Evolutionary conservation across 2,329 filamentous ascomycete genomes (phyloP).

Genomic region (Sarocladium oryzae): DNA sequence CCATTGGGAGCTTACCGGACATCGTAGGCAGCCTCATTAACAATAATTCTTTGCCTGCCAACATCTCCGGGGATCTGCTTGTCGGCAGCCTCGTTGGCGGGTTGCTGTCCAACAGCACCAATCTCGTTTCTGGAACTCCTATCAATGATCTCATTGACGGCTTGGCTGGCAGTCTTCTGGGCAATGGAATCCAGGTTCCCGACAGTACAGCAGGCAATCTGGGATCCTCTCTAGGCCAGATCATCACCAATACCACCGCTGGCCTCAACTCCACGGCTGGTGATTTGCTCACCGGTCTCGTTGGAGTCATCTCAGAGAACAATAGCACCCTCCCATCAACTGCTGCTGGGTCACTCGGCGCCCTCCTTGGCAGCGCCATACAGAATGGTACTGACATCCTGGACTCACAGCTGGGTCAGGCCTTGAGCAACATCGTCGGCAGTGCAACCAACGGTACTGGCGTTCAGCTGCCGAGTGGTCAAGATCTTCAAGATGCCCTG

Average conservation of each 20-base stretch:
- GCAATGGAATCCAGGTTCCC: neutral
- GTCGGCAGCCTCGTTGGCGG: slow-evolving; percentile 3
- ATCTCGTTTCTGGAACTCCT: neutral
- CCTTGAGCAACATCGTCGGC: neutral
- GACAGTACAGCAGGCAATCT: neutral
- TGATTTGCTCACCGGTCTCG: neutral
- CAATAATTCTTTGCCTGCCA: neutral
- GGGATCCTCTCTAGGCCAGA: neutral
- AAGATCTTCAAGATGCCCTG: slow-evolving; percentile 3
- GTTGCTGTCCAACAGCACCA: neutral
- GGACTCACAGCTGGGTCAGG: neutral
- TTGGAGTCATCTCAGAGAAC: neutral
- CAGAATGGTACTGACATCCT: neutral
- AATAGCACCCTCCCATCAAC: neutral
- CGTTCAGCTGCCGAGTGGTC: neutral
- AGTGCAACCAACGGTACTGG: neutral
- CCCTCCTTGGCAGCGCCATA: neutral
- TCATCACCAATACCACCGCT: neutral
- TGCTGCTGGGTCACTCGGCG: neutral
- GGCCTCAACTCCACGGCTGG: slow-evolving; percentile 4
- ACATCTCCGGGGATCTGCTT: neutral
- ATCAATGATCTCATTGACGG: neutral
- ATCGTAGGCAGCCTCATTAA: neutral
- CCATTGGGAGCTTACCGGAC: neutral
- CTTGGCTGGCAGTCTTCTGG: neutral